Evolutionary conservation across 2,329 filamentous ascomycete genomes (phyloP).

Genomic region (Alternaria dauci): DNA sequence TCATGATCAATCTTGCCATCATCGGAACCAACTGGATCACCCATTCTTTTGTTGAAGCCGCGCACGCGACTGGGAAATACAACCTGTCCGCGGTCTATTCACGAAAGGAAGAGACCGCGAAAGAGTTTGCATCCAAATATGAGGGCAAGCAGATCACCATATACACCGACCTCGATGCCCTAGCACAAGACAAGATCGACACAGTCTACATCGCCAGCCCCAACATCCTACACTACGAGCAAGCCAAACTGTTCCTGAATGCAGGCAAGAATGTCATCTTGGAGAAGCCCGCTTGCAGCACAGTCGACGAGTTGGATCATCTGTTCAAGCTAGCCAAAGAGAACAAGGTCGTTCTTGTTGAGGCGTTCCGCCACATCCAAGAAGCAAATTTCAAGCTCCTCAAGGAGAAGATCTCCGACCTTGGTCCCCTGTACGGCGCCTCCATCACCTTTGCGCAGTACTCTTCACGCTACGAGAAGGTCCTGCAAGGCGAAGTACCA

Average conservation of each 20-base stretch:
- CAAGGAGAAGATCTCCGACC: constrained; percentile 47
- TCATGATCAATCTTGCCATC: constrained; percentile 55
- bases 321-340: constrained; percentile 54
- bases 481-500: constrained; percentile 56
- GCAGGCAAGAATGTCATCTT: constrained; percentile 60
- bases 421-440: constrained; percentile 57
- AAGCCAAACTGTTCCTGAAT: constrained; percentile 54
- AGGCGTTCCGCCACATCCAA: constrained; percentile 61
- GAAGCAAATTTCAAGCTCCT: constrained; percentile 59
- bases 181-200: constrained; percentile 53
- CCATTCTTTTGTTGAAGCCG: constrained; percentile 56
- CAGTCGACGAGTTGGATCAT: constrained; percentile 52
- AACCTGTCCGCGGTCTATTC: constrained; percentile 58
- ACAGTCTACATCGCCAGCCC: constrained; percentile 61
- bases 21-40: constrained; percentile 62
- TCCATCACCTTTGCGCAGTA: constrained; percentile 56
- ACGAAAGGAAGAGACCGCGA: constrained; percentile 54
- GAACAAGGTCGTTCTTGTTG: constrained; percentile 56
- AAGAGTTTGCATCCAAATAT: constrained; percentile 55
- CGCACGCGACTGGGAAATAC: constrained; percentile 56
- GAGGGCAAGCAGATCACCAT: constrained; percentile 35
- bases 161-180: constrained; percentile 52
- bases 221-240: constrained; percentile 58
- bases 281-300: constrained; percentile 60
- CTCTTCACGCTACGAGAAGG: constrained; percentile 57